These are phyloP conservation scores for Hypoxylon perforatum DNA, from an alignment of 495 filamentous ascomycete genomes.

Conservation along the genomic window DNA sequence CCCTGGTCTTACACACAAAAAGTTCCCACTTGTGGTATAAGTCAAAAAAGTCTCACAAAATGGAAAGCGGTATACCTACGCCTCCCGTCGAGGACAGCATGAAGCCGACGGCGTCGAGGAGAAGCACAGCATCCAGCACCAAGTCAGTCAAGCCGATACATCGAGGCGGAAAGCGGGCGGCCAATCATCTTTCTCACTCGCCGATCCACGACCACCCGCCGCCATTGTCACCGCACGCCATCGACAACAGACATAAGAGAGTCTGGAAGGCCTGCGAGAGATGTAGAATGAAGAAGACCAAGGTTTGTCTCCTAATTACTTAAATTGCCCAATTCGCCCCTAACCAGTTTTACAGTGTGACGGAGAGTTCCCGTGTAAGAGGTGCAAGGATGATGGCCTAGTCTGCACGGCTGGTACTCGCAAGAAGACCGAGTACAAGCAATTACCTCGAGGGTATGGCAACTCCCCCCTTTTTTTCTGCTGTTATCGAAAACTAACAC, in stretches of 20 bases:
- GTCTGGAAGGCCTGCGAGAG: constrained; percentile 79
- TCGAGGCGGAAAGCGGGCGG: constrained; percentile 46
- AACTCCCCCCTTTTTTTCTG: not conserved
- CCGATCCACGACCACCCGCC: constrained; percentile 51
- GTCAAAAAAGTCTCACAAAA: constrained; percentile 40
- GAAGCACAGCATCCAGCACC: constrained; percentile 38
- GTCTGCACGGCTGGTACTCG: constrained; percentile 67
- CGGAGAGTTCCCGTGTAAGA: constrained; percentile 72
- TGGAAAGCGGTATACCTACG: constrained; percentile 58
- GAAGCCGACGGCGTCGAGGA: constrained; percentile 41
- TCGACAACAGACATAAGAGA: constrained; percentile 68
- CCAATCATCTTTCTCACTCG: constrained; percentile 41
- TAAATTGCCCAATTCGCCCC: not conserved
- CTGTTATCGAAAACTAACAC: constrained; percentile 34
- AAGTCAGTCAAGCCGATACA: constrained; percentile 49
- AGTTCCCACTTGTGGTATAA: constrained; percentile 9
- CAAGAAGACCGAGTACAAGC: constrained; percentile 70
- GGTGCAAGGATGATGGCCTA: constrained; percentile 71
- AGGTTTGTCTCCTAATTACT: constrained; percentile 57
- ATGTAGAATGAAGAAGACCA: constrained; percentile 78
- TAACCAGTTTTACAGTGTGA: constrained; percentile 63
- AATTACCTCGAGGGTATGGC: constrained; percentile 62
- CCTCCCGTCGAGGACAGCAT: constrained; percentile 58
- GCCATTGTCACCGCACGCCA: constrained; percentile 40
- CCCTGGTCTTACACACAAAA: constrained; percentile 13